Percentiles rank a stretch among this genome's conserved stretches.
Evolutionary conservation across 1,284 basidiomycete genomes (phyloP).

Genomic region (Cryptococcus sp.): DNA sequence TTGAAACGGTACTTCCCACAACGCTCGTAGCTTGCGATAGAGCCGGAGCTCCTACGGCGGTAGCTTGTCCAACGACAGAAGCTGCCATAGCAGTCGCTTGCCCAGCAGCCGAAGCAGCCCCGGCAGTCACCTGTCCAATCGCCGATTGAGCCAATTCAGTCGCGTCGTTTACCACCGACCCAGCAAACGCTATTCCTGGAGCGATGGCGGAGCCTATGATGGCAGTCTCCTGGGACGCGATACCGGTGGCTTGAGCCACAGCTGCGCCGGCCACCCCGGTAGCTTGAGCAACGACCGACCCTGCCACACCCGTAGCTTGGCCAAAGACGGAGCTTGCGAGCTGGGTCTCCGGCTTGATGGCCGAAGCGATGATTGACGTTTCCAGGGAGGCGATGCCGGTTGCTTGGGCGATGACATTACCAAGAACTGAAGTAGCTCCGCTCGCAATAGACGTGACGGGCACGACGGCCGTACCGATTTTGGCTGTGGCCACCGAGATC

Average conservation of each 20-base stretch:
- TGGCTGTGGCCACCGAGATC: not conserved
- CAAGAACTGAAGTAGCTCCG: not conserved
- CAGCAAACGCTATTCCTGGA: not conserved
- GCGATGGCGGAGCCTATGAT: not conserved
- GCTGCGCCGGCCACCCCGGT: too few species aligned
- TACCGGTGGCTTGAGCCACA: not conserved
- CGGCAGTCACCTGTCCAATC: not conserved
- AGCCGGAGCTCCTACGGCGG: too few species aligned
- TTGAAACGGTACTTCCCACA: too few species aligned
- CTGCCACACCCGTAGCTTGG: too few species aligned
- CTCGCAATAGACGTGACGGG: not conserved
- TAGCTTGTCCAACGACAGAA: not conserved
- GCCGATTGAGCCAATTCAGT: not conserved
- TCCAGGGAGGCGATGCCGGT: not conserved
- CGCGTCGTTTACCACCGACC: not conserved
- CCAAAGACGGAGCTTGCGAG: too few species aligned
- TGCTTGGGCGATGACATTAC: not conserved
- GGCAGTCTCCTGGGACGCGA: not conserved
- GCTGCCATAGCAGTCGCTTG: not conserved
- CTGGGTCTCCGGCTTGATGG: too few species aligned
- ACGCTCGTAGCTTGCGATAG: too few species aligned
- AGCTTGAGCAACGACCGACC: too few species aligned
- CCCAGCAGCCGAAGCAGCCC: not conserved
- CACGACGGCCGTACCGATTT: slow-evolving; percentile 3
- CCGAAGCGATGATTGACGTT: not conserved